Evolutionary conservation across 2,329 filamentous ascomycete species (phyloP), one percentile per base, ranked within the genome.

Genomic region (Thelonectria olida): DNA sequence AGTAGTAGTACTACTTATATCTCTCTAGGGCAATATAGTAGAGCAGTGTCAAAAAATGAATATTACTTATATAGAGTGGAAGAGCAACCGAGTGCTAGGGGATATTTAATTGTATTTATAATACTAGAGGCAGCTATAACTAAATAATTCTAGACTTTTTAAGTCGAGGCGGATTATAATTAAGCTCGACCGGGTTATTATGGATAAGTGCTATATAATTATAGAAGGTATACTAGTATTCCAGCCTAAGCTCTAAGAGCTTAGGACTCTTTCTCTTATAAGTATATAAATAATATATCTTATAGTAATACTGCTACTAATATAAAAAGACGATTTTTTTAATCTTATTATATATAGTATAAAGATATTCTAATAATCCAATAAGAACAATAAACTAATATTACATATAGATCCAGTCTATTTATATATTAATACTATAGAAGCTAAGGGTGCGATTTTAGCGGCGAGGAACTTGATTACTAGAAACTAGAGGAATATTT

Each of bases 381-480:
- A 31, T 5, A 22, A 56, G 28, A 17, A 61, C 25, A 38, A 61
- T 7, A 23, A 27, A 2, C 7, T 17, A 57, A 61, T 19, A 17
- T 61, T 8, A 48, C 25, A 19, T 57, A 61, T 17, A 61, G 41
- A n/a, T n/a, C n/a, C n/a, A n/a, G n/a, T n/a, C n/a, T n/a, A n/a
- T n/a, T n/a, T n/a, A n/a, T n/a, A n/a, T n/a, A n/a, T n/a, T n/a
- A n/a, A n/a, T n/a, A n/a, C n/a, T n/a, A n/a, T n/a, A n/a, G n/a
- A n/a, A n/a, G n/a, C n/a, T n/a, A n/a, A n/a, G n/a, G n/a, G n/a
- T n/a, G n/a, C n/a, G n/a, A n/a, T n/a, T n/a, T n/a, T n/a, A n/a
- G n/a, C n/a, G n/a, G n/a, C n/a, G n/a, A n/a, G n/a, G n/a, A n/a
- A n/a, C n/a, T n/a, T n/a, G n/a, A n/a, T n/a, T n/a, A n/a, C n/a